Conservation (phyloP, 805 yeast species). For the Isabelozyma gotoi region DNA sequence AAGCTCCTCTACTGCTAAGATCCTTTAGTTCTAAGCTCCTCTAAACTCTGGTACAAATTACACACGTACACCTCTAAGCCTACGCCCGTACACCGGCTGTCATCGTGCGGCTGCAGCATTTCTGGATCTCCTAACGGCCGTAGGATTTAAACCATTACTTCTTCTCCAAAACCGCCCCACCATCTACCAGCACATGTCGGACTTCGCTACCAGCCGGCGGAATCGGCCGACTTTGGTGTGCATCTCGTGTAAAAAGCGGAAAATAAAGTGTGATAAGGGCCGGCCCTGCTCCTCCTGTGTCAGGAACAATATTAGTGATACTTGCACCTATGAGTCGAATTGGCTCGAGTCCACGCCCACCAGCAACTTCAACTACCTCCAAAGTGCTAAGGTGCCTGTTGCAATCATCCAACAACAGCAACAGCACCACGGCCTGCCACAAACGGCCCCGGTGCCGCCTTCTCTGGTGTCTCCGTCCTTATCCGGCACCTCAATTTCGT, state of each 20-base stretch:
- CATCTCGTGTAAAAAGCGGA: slow-evolving; percentile 34
- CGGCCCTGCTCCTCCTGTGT: slow-evolving; percentile 37
- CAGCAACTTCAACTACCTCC: not conserved
- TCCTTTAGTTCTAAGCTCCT: too few relatives aligned
- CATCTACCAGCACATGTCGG: not conserved
- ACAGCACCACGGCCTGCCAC: not conserved
- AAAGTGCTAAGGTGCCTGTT: slow-evolving; percentile 2
- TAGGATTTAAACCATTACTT: too few relatives aligned
- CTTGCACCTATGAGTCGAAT: slow-evolving; percentile 11
- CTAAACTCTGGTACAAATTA: too few relatives aligned
- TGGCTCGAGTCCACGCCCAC: not conserved
- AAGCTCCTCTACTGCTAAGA: too few relatives aligned
- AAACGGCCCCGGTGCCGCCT: not conserved
- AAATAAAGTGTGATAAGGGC: slow-evolving; percentile 42
- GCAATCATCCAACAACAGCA: not conserved
- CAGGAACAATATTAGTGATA: slow-evolving; percentile 19
- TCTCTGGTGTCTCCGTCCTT: too few relatives aligned
- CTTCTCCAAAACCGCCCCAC: not conserved
- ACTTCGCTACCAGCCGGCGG: slow-evolving; percentile 10
- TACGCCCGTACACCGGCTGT: too few relatives aligned
- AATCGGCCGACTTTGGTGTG: slow-evolving; percentile 40
- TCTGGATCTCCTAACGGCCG: too few relatives aligned
- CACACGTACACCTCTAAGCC: too few relatives aligned
- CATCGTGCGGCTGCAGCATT: too few relatives aligned
- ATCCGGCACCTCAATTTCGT: not conserved